Percentiles rank a stretch among this genome's conserved stretches.
Conservation (phyloP, 257 asterid species). For the Penstemon eatonii region DNA sequence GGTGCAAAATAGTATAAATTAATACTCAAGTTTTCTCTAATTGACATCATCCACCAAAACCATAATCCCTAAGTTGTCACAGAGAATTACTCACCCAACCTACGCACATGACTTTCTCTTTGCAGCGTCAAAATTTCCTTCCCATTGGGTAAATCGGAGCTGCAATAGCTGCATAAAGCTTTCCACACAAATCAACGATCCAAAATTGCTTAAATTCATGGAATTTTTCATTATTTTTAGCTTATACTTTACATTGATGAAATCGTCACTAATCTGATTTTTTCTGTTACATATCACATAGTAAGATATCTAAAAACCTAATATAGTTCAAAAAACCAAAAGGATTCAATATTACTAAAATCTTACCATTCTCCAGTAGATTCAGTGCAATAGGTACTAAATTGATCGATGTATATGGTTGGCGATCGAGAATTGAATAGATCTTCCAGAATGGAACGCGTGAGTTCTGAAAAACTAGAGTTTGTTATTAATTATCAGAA, state of each 20-base stretch:
- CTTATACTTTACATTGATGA: not conserved
- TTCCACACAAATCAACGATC: not conserved
- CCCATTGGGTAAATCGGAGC: slow-evolving; percentile 59
- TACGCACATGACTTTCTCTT: slow-evolving; percentile 60
- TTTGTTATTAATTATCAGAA: not conserved
- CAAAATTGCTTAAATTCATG: not conserved
- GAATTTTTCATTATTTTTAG: not conserved
- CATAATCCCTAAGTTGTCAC: not conserved
- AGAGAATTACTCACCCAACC: slow-evolving; percentile 55
- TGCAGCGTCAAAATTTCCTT: slow-evolving; percentile 58
- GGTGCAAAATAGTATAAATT: not conserved
- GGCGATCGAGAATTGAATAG: slow-evolving; percentile 56
- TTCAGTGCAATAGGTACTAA: slow-evolving; percentile 66
- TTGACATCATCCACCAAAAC: slow-evolving; percentile 20
- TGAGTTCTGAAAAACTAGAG: slow-evolving; percentile 47
- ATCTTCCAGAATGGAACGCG: slow-evolving; percentile 63
- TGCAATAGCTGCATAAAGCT: slow-evolving; percentile 61
- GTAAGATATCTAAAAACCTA: slow-evolving; percentile 1
- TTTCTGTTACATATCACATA: not conserved
- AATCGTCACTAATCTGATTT: slow-evolving; percentile 16
- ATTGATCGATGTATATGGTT: slow-evolving; percentile 53
- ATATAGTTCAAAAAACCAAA: slow-evolving; percentile 1
- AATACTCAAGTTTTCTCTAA: slow-evolving; percentile 1
- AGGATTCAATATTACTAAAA: not conserved
- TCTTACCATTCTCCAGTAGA: slow-evolving; percentile 61